Conservation (phyloP, 2,329 filamentous ascomycete genomes). For the Nigrograna mackinnonii region DNA sequence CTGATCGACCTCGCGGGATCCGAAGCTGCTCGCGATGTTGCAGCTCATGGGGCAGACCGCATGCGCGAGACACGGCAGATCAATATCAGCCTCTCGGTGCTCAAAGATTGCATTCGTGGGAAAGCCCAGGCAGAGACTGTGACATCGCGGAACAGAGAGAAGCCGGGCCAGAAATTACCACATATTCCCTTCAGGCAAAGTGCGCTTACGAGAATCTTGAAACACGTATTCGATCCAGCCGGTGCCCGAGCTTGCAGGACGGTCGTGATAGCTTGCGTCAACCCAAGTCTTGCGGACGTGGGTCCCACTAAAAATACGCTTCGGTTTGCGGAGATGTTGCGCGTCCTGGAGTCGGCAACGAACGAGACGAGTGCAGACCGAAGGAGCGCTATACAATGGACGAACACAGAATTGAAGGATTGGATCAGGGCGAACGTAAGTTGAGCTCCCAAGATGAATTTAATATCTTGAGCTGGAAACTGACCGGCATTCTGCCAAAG, state of each 20-base stretch:
- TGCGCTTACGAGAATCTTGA: conserved; percentile 52
- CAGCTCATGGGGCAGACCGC: conserved; percentile 45
- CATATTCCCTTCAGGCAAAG: conserved; percentile 54
- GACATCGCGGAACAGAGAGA: conserved; percentile 2
- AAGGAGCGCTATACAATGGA: conserved; percentile 44
- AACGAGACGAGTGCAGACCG: conserved; percentile 24
- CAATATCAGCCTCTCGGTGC: conserved; percentile 52
- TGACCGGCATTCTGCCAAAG: conserved; percentile 24
- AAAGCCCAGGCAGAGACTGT: conserved; percentile 41
- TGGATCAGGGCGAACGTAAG: conserved; percentile 50
- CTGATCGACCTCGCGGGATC: conserved; percentile 55
- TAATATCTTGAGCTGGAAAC: conserved; percentile 5
- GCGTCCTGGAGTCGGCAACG: conserved; percentile 40
- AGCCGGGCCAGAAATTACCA: conserved; percentile 30
- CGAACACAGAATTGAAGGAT: conserved; percentile 39
- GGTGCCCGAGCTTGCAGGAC: conserved; percentile 46
- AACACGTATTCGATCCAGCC: conserved; percentile 54
- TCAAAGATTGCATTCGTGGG: conserved; percentile 58
- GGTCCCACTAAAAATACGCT: conserved; percentile 54
- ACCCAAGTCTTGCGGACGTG: conserved; percentile 50
- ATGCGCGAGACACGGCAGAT: conserved; percentile 54
- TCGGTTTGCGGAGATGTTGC: conserved; percentile 53
- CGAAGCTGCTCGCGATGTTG: conserved; percentile 51
- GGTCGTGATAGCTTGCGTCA: conserved; percentile 53
- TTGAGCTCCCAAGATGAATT: conserved; percentile 1